Conservation (phyloP, 371 early-diverging fungal genomes). For the Sporodiniella umbellata region DNA sequence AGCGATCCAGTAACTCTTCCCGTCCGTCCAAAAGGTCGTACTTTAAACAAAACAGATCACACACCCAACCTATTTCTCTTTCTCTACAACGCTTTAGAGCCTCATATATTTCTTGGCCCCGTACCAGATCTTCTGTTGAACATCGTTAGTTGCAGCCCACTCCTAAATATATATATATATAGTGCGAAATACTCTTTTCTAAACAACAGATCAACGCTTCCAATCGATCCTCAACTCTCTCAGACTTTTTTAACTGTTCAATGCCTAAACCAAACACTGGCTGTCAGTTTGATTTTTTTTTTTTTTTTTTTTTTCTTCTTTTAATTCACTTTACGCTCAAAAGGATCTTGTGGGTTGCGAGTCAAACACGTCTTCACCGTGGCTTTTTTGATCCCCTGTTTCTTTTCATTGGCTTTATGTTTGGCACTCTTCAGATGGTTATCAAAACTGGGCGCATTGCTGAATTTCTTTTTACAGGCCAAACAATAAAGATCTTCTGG, state of each 20-base stretch:
- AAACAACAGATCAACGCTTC: no score
- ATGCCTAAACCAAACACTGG: no score
- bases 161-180: no score
- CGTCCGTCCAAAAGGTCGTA: no score
- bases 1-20: no score
- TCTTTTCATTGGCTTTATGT: slow-evolving; percentile 40
- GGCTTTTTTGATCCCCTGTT: slow-evolving; percentile 4
- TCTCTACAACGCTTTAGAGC: background rate
- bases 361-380: background rate
- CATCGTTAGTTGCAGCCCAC: no score
- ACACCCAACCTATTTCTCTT: background rate
- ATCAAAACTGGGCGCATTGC: slow-evolving; percentile 30
- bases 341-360: no score
- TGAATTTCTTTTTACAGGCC: slow-evolving; percentile 45
- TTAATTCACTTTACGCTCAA: background rate
- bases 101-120: background rate
- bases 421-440: slow-evolving; percentile 46
- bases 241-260: no score
- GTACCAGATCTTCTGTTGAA: background rate
- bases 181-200: no score
- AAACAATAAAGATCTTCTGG: slow-evolving; percentile 32
- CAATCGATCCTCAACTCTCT: no score
- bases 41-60: background rate
- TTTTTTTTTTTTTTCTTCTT: background rate
- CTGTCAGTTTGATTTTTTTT: background rate